These are phyloP conservation scores for Brassica cretica DNA, from an alignment of 345 rosid species.

Conservation along the genomic window DNA sequence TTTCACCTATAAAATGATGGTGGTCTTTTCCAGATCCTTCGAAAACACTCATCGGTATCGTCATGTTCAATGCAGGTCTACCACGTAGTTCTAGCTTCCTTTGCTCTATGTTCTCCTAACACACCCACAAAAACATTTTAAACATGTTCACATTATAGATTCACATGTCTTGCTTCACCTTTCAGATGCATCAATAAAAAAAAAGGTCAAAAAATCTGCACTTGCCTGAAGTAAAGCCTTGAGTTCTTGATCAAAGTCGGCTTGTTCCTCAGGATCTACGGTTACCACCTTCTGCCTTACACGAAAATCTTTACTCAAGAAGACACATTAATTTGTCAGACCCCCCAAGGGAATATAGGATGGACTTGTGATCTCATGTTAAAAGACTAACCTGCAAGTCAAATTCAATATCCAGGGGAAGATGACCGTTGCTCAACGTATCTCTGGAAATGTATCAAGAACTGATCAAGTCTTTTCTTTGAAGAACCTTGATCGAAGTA, in stretches of 20 bases:
- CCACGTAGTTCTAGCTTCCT: conserved; percentile 86
- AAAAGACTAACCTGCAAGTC: conserved; percentile 79
- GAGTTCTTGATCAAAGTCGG: conserved; percentile 83
- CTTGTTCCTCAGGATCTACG: conserved; percentile 78
- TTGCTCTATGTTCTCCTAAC: conserved; percentile 97
- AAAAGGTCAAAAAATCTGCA: conserved; percentile 5
- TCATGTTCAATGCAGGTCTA: conserved; percentile 81
- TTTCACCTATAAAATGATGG: conserved; percentile 70
- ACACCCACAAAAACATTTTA: conserved; percentile 34
- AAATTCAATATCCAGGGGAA: conserved; percentile 91
- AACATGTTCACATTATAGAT: conserved; percentile 20
- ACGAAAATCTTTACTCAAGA: conserved; percentile 55
- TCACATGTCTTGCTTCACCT: conserved; percentile 38
- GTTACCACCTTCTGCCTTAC: conserved; percentile 81
- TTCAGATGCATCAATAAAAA: conserved; percentile 6
- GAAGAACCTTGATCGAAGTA: conserved; percentile 98
- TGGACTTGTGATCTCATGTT: conserved; percentile 39
- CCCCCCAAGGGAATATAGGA: too few species aligned
- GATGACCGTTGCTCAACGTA: conserved; percentile 80
- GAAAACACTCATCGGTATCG: conserved; percentile 84
- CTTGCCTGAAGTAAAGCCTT: conserved; percentile 90
- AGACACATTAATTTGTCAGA: too few species aligned
- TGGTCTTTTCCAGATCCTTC: conserved; percentile 87
- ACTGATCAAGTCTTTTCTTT: conserved; percentile 90
- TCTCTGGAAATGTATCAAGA: conserved; percentile 91